A percentile compares a stretch with the other conserved stretches of the same genome.
Evolutionary conservation across 208 protist genomes (phyloP).

Genomic region (Trypanosoma melophagium): DNA sequence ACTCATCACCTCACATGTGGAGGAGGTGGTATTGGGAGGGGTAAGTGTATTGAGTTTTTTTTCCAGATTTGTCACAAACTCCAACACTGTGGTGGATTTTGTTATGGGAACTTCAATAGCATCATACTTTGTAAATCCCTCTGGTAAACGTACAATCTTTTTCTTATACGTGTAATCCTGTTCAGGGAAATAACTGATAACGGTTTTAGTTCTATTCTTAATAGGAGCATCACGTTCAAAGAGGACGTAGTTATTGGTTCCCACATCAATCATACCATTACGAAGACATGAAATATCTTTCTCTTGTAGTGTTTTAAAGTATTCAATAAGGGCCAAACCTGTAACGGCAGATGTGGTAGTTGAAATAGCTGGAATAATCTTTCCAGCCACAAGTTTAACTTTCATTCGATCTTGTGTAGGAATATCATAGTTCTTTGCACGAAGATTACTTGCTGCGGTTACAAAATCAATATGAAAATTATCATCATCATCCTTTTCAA

Average conservation of each 20-base stretch:
- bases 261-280: constrained; percentile 88
- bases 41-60: constrained; percentile 54
- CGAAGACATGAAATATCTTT: constrained; percentile 76
- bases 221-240: constrained; percentile 85
- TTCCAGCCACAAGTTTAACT: constrained; percentile 95
- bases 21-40: constrained; percentile 25
- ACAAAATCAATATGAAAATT: constrained; percentile 97
- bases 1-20: constrained; percentile 70
- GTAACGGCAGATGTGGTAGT: constrained; percentile 99
- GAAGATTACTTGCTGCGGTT: constrained; percentile 90
- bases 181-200: constrained; percentile 80
- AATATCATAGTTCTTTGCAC: constrained; percentile 94
- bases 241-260: constrained; percentile 89
- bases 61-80: constrained; percentile 57
- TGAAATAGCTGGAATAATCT: constrained; percentile 99
- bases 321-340: constrained; percentile 97
- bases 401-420: constrained; percentile 81
- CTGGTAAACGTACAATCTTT: constrained; percentile 76
- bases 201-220: constrained; percentile 64
- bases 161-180: constrained; percentile 89
- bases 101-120: constrained; percentile 64
- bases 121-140: constrained; percentile 90
- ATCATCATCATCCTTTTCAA: constrained; percentile 96
- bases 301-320: constrained; percentile 95
- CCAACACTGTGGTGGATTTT: constrained; percentile 60